These are phyloP conservation scores for Daldinia vernicosa DNA, from an alignment of 495 filamentous ascomycete genomes.

Conservation along the genomic window DNA sequence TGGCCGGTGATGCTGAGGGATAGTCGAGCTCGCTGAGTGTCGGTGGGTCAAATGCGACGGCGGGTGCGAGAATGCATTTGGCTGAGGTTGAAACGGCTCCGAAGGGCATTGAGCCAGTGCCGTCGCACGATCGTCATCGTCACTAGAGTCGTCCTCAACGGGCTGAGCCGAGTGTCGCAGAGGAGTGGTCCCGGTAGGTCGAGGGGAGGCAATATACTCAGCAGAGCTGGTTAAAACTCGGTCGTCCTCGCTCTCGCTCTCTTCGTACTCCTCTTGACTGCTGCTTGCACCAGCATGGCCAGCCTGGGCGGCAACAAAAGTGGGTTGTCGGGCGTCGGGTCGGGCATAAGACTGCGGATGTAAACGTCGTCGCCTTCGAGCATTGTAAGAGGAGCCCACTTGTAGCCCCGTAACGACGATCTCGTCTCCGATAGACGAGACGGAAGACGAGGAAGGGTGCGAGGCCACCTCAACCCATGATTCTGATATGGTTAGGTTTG, in stretches of 20 bases:
- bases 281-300: constrained; percentile 63
- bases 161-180: constrained; percentile 46
- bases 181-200: constrained; percentile 31
- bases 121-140: constrained; percentile 75
- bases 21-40: constrained; percentile 56
- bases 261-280: constrained; percentile 63
- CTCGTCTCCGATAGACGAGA: constrained; percentile 89
- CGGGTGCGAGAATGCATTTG: constrained; percentile 90
- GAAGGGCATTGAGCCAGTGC: constrained; percentile 72
- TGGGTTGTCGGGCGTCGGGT: constrained; percentile 40
- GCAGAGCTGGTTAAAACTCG: constrained; percentile 84
- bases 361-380: constrained; percentile 65
- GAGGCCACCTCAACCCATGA: constrained; percentile 97
- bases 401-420: constrained; percentile 86
- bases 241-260: constrained; percentile 87
- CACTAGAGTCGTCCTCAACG: constrained; percentile 65
- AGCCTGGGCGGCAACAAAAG: constrained; percentile 56
- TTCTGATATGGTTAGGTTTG: constrained; percentile 63
- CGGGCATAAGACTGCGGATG: constrained; percentile 56
- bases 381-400: constrained; percentile 65
- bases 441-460: constrained; percentile 85
- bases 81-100: constrained; percentile 80
- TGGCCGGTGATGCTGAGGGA: constrained; percentile 55
- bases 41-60: constrained; percentile 65
- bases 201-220: constrained; percentile 67